Conservation (phyloP, 352 stramenopile species). For the Globisporangium barbulae region DNA sequence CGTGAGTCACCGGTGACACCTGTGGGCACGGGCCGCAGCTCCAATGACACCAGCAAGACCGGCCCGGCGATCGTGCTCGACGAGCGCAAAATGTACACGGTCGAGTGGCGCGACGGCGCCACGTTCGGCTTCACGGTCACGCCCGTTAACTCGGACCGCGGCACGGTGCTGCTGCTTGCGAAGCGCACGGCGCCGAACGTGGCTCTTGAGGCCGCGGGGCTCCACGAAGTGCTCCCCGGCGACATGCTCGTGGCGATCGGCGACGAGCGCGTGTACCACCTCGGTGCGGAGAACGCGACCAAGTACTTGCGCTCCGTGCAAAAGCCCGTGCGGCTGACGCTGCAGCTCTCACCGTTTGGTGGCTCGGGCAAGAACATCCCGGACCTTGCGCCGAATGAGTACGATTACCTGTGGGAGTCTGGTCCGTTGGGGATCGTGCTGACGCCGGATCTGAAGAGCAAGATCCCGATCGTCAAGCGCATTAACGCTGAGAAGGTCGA, state of each 20-base stretch:
- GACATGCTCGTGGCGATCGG: slow-evolving; percentile 77
- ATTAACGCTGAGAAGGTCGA: slow-evolving; percentile 59
- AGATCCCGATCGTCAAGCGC: slow-evolving; percentile 75
- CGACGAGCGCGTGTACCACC: slow-evolving; percentile 72
- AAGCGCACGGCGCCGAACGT: slow-evolving; percentile 38
- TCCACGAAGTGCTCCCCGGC: slow-evolving; percentile 68
- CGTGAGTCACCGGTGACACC: neutral
- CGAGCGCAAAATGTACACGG: slow-evolving; percentile 75
- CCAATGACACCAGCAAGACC: slow-evolving; percentile 14
- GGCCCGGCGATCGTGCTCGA: slow-evolving; percentile 46
- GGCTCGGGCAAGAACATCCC: slow-evolving; percentile 44
- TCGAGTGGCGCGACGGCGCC: slow-evolving; percentile 58
- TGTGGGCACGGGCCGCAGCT: slow-evolving; percentile 1
- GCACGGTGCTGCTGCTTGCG: slow-evolving; percentile 56
- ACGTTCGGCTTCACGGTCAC: slow-evolving; percentile 72
- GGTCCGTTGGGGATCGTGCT: slow-evolving; percentile 73
- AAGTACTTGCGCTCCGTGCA: slow-evolving; percentile 59
- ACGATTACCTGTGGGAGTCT: slow-evolving; percentile 74
- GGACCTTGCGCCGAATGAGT: slow-evolving; percentile 67
- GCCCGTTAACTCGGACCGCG: slow-evolving; percentile 64
- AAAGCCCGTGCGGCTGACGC: slow-evolving; percentile 65
- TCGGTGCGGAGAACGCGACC: slow-evolving; percentile 58
- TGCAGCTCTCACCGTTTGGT: slow-evolving; percentile 67
- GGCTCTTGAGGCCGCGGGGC: slow-evolving; percentile 34
- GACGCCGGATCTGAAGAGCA: slow-evolving; percentile 57